Percentiles rank a stretch among this genome's conserved stretches.
These are phyloP conservation scores for Trypanosoma cruzi DNA, from an alignment of 208 protist genomes.

Conservation along the genomic window DNA sequence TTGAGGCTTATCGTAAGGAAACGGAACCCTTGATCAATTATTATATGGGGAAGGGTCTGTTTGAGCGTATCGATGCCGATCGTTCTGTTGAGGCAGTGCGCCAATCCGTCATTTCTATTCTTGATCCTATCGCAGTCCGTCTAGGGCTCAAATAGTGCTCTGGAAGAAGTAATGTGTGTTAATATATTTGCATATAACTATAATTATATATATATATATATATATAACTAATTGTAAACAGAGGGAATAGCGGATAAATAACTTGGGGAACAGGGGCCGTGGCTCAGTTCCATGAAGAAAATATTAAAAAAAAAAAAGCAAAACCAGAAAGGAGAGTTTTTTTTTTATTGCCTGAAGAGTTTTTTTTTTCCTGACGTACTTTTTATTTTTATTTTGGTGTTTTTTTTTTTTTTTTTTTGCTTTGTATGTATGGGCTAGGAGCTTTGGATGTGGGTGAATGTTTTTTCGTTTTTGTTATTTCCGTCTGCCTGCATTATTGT, in stretches of 20 bases:
- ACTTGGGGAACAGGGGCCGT: neutral
- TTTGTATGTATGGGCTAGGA: neutral
- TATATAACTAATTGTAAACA: neutral
- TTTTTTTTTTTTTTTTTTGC: slow-evolving; percentile 35
- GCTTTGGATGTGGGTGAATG: slow-evolving; percentile 3
- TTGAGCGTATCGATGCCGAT: slow-evolving; percentile 78
- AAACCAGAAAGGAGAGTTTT: slow-evolving; percentile 19
- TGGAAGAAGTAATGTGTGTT: neutral
- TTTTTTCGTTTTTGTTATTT: neutral
- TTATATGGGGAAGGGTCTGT: slow-evolving; percentile 72
- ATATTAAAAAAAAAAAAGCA: slow-evolving; percentile 20
- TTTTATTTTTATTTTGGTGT: slow-evolving; percentile 1
- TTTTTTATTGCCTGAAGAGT: neutral
- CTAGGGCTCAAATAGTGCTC: slow-evolving; percentile 24
- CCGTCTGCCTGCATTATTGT: neutral
- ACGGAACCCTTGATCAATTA: slow-evolving; percentile 86
- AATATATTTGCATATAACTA: neutral
- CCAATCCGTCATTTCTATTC: slow-evolving; percentile 45
- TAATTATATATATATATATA: slow-evolving; percentile 9
- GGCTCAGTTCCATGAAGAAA: neutral
- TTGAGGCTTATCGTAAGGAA: slow-evolving; percentile 88
- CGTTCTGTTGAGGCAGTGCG: slow-evolving; percentile 70
- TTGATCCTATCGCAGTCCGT: slow-evolving; percentile 75
- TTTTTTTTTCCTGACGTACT: neutral
- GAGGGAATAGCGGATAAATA: neutral